Evolutionary conservation across 345 rosid species (phyloP), one percentile per base, ranked within the genome.

Genomic region (Lumnitzera littorea): DNA sequence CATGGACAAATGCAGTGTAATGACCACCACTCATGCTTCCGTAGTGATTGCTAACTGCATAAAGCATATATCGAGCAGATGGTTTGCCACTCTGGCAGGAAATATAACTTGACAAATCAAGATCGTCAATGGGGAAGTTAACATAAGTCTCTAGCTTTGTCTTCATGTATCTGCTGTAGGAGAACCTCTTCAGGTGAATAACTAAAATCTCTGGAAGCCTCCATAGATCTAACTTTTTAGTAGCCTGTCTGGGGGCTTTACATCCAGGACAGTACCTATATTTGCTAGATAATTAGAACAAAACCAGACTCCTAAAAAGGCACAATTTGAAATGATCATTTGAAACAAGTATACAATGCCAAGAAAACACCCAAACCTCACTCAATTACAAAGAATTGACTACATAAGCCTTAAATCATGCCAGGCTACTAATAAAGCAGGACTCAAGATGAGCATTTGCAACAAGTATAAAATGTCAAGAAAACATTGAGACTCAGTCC

Each of bases 21-120:
- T 90, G 99, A 68, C 99, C 99, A 66, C 91, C 95, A 71, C 99
- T 96, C 96, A 94, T 82, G 80, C 89, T 82, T 56, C 99, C 99
- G 24, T 84, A 84, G 80, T 90, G 99, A 83, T 94, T 94, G 62
- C 99, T 94, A 70, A 88, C 75, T 2, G 99, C 97, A 80, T 90
- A 90, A 55, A 94, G 97, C 80, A 80, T 82, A 76, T 94, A 94
- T 7, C 75, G 89, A 63, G 78, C 71, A 57, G 86, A 80, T 59
- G 55, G 65, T 63, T 72, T 69, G 43, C 77, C 78, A 62, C 84
- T 84, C 68, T 58, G 79, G 80, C 71, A 60, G 27, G 91, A 77
- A 75, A 90, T 65, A 67, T 94, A 82, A 54, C 69, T 56, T 61
- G 96, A 91, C 63, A 94, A 69, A 80, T 94, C 96, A 63, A 94